These are phyloP conservation scores for Discostella stelligeroides DNA, from an alignment of 108 stramenopile genomes.

Conservation along the genomic window DNA sequence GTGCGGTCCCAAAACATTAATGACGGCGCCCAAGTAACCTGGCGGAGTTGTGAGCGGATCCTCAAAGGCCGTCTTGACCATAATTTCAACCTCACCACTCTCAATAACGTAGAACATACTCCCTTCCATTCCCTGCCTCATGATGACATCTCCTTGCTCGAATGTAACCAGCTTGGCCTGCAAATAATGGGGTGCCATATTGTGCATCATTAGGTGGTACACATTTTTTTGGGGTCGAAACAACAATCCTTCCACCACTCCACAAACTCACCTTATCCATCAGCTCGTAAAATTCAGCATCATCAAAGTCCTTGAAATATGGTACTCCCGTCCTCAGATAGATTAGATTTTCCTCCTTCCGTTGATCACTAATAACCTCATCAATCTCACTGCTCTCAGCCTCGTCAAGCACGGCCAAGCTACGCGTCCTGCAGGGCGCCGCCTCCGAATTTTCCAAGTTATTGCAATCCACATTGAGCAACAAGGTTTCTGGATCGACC, in stretches of 20 bases:
- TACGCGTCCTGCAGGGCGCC: conserved; percentile 43
- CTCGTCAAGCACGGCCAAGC: conserved; percentile 30
- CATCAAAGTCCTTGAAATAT: conserved; percentile 62
- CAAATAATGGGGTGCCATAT: not conserved
- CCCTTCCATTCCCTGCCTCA: conserved; percentile 81
- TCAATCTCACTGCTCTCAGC: conserved; percentile 44
- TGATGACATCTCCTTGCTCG: conserved; percentile 71
- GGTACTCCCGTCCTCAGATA: conserved; percentile 59
- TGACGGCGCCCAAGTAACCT: conserved; percentile 72
- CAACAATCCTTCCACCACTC: not conserved
- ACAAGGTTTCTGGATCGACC: conserved; percentile 59
- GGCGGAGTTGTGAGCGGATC: conserved; percentile 78
- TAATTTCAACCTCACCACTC: conserved; percentile 82
- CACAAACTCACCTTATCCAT: conserved; percentile 47
- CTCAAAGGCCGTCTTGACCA: conserved; percentile 74
- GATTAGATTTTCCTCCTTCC: conserved; percentile 54
- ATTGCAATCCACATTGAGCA: conserved; percentile 49
- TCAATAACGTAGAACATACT: conserved; percentile 84
- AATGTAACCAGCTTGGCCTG: conserved; percentile 76
- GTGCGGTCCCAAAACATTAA: conserved; percentile 68
- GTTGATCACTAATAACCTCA: conserved; percentile 53
- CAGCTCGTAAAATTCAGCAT: conserved; percentile 70
- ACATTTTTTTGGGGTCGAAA: not conserved
- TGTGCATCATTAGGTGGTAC: too few species aligned
- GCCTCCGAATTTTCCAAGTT: conserved; percentile 39